Evolutionary conservation across 2,329 filamentous ascomycete genomes (phyloP).

Genomic region (Fusarium austroafricanum): DNA sequence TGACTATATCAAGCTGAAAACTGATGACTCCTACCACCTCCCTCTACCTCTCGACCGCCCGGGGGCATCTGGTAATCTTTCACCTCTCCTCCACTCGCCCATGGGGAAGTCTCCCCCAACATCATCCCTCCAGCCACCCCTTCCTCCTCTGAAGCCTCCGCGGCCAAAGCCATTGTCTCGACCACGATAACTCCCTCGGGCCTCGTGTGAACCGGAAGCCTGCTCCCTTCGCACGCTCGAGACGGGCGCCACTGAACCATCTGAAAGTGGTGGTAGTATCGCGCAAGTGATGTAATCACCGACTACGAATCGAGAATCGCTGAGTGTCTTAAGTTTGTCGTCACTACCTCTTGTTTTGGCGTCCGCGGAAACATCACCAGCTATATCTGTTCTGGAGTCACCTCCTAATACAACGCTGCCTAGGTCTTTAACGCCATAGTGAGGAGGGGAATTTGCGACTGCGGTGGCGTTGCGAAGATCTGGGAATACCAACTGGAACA

Average conservation of each 20-base stretch:
- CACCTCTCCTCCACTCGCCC: slow-evolving; percentile 76
- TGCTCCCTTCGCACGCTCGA: slow-evolving; percentile 52
- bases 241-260: slow-evolving; percentile 79
- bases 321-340: slow-evolving; percentile 78
- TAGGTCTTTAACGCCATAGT: slow-evolving; percentile 82
- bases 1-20: slow-evolving; percentile 21
- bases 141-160: slow-evolving; percentile 52
- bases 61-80: slow-evolving; percentile 67
- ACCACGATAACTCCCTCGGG: slow-evolving; percentile 41
- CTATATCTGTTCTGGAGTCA: slow-evolving; percentile 57
- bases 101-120: slow-evolving; percentile 55
- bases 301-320: slow-evolving; percentile 83
- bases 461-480: slow-evolving; percentile 65
- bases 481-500: slow-evolving; percentile 87
- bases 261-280: slow-evolving; percentile 78
- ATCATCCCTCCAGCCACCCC: slow-evolving; percentile 55
- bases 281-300: slow-evolving; percentile 90
- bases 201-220: slow-evolving; percentile 32
- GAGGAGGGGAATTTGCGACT: slow-evolving; percentile 51
- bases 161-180: slow-evolving; percentile 49
- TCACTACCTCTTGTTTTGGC: slow-evolving; percentile 56
- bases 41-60: slow-evolving; percentile 45
- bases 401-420: slow-evolving; percentile 84
- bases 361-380: slow-evolving; percentile 53
- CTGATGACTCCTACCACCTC: slow-evolving; percentile 44